Evolutionary conservation across 345 rosid genomes (phyloP).

Genomic region (Aegle marmelos): DNA sequence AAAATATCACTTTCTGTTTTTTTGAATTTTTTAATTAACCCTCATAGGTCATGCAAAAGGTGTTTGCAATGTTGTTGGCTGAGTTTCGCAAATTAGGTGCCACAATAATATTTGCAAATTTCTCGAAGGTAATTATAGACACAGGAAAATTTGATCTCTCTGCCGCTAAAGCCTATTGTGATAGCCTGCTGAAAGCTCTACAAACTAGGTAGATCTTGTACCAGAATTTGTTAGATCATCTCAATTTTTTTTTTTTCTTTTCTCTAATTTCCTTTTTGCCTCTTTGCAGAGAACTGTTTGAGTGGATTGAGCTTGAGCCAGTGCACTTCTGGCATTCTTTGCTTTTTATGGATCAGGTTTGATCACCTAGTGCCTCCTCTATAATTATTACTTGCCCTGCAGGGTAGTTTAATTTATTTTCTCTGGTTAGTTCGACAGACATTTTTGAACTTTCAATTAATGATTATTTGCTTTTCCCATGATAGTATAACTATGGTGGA

Average conservation of each 20-base stretch:
- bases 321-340: slow-evolving; percentile 83
- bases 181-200: slow-evolving; percentile 78
- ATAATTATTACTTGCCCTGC: not conserved
- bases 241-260: slow-evolving; percentile 10
- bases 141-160: slow-evolving; percentile 72
- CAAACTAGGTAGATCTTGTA: slow-evolving; percentile 57
- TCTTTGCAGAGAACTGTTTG: slow-evolving; percentile 66
- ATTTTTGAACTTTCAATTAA: not conserved
- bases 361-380: slow-evolving; percentile 4
- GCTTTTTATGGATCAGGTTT: slow-evolving; percentile 98
- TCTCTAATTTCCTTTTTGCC: slow-evolving; percentile 19
- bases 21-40: slow-evolving; percentile 14
- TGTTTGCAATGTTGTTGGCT: slow-evolving; percentile 87
- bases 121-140: slow-evolving; percentile 82
- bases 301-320: slow-evolving; percentile 87
- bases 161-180: slow-evolving; percentile 81
- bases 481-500: slow-evolving; percentile 83
- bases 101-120: slow-evolving; percentile 80
- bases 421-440: not conserved
- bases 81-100: slow-evolving; percentile 96
- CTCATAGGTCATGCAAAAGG: slow-evolving; percentile 88
- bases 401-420: not conserved
- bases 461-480: slow-evolving; percentile 10
- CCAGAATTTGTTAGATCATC: slow-evolving; percentile 4
- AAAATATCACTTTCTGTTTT: slow-evolving; percentile 5